phyloP scores from a whole-genome alignment of 169 alveolate species.

The Eimeria tenella region DNA sequence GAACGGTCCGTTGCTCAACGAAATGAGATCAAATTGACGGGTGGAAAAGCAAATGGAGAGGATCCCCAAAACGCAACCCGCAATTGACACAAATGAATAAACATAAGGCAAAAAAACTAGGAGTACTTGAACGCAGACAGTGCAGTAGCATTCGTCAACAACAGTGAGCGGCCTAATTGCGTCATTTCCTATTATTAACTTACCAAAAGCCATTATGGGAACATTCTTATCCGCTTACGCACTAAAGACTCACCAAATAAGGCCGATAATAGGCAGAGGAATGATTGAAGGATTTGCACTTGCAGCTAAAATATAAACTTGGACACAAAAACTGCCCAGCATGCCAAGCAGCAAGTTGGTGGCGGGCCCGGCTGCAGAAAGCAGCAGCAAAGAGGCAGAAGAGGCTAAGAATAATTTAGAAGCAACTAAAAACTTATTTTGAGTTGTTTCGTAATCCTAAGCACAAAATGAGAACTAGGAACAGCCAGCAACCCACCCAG shows the following conservation, averaged over 20 bases:
- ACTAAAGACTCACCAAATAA: not conserved
- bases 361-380: slow-evolving; percentile 6
- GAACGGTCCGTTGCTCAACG: too few species aligned
- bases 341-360: not conserved
- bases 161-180: too few species aligned
- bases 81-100: too few species aligned
- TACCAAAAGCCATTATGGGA: too few species aligned
- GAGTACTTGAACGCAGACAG: too few species aligned
- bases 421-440: not conserved
- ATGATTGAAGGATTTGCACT: not conserved
- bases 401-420: not conserved
- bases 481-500: not conserved
- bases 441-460: not conserved
- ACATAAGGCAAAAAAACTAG: too few species aligned
- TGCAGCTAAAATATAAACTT: not conserved
- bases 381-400: not conserved
- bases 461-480: not conserved
- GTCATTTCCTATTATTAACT: too few species aligned
- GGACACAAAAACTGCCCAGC: not conserved
- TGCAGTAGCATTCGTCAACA: too few species aligned
- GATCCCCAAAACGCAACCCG: too few species aligned
- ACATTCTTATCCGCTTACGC: too few species aligned
- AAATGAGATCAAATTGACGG: too few species aligned
- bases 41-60: too few species aligned
- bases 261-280: not conserved